Evolutionary conservation across 352 stramenopile species (phyloP).

Genomic region (Pythium aphanidermatum): DNA sequence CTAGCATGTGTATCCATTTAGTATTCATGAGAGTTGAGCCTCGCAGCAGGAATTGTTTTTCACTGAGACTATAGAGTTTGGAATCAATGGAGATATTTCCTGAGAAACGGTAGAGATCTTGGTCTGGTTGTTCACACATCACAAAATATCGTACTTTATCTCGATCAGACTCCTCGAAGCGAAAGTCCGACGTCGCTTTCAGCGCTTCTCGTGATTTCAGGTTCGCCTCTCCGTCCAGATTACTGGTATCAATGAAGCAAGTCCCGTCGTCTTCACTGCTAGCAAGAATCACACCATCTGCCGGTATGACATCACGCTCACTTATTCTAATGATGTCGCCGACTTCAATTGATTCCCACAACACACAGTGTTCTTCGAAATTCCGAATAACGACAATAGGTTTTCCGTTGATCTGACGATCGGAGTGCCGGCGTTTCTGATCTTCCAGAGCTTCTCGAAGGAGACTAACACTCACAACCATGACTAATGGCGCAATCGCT

Average conservation of each 20-base stretch:
- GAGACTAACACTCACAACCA: slow-evolving; percentile 75
- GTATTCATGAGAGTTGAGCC: slow-evolving; percentile 80
- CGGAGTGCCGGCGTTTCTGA: slow-evolving; percentile 44
- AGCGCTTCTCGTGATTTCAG: slow-evolving; percentile 60
- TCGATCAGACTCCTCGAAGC: slow-evolving; percentile 24
- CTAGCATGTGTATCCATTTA: slow-evolving; percentile 58
- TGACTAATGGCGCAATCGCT: slow-evolving; percentile 72
- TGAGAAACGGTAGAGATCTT: slow-evolving; percentile 74
- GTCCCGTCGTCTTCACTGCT: slow-evolving; percentile 76
- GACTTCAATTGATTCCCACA: slow-evolving; percentile 76
- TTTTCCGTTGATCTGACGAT: slow-evolving; percentile 59
- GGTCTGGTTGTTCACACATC: slow-evolving; percentile 68
- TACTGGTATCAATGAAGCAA: slow-evolving; percentile 81
- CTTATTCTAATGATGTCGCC: slow-evolving; percentile 83
- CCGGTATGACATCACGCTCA: slow-evolving; percentile 85
- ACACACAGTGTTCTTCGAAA: slow-evolving; percentile 47
- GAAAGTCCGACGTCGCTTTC: slow-evolving; percentile 26
- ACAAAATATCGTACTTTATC: slow-evolving; percentile 55
- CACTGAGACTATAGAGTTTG: slow-evolving; percentile 57
- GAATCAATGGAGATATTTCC: slow-evolving; percentile 59
- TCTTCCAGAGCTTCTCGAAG: slow-evolving; percentile 80
- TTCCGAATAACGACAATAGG: slow-evolving; percentile 49
- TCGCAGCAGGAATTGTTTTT: slow-evolving; percentile 71
- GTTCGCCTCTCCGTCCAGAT: slow-evolving; percentile 77
- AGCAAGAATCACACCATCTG: slow-evolving; percentile 88